These are phyloP conservation scores for Aspergillus diversus DNA, from an alignment of 495 filamentous ascomycete species.

Conservation along the genomic window DNA sequence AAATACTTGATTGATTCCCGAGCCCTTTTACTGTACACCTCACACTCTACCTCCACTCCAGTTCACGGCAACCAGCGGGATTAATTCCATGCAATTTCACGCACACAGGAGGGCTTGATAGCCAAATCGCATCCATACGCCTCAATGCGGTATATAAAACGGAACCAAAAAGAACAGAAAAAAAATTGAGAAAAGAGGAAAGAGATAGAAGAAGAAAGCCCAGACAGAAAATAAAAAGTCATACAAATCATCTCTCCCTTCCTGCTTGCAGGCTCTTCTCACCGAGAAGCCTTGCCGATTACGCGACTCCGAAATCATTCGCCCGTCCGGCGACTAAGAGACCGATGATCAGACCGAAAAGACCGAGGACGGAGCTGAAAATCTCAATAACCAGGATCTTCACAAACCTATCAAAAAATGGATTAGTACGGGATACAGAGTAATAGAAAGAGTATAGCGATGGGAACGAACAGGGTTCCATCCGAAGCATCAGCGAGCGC, in stretches of 20 bases:
- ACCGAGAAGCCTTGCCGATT: constrained; percentile 23
- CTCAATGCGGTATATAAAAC: constrained; percentile 48
- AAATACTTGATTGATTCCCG: constrained; percentile 21
- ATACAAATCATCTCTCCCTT: constrained; percentile 26
- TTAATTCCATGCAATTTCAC: constrained; percentile 33
- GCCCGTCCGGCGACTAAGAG: constrained; percentile 85
- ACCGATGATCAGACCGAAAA: constrained; percentile 97
- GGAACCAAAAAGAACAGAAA: constrained; percentile 28
- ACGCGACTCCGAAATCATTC: constrained; percentile 63
- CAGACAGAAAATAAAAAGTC: constrained; percentile 30
- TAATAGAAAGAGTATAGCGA: not conserved
- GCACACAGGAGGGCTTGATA: constrained; percentile 35
- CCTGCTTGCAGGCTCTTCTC: constrained; percentile 19
- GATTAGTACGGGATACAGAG: constrained; percentile 18
- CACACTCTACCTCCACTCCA: constrained; percentile 10
- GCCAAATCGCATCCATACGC: constrained; percentile 45
- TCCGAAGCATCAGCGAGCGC: constrained; percentile 96
- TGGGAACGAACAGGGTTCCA: constrained; percentile 72
- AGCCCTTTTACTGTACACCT: constrained; percentile 42
- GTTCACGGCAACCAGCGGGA: constrained; percentile 25
- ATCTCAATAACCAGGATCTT: constrained; percentile 99
- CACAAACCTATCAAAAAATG: constrained; percentile 73
- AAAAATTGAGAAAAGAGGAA: constrained; percentile 16
- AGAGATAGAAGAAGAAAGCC: constrained; percentile 25
- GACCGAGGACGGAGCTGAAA: constrained; percentile 95